Percentiles rank a stretch among this genome's conserved stretches.
phyloP scores from a whole-genome alignment of 148 eudicot species.

The Salicornia ramosissima region DNA sequence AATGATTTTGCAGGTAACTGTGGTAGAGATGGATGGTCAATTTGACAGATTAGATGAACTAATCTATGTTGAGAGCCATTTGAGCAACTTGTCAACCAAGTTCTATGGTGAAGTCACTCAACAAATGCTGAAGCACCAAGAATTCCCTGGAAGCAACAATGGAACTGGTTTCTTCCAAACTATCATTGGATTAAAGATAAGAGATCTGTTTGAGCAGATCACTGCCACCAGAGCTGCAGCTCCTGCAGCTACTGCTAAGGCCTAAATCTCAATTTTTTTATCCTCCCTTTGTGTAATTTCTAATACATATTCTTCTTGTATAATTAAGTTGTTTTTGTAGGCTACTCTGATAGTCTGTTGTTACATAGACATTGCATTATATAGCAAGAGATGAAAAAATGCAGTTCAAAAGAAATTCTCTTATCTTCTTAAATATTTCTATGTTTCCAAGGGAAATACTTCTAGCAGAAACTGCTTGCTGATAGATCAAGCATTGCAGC shows the following conservation, averaged over 20 bases:
- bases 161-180: slow-evolving; percentile 99
- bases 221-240: slow-evolving; percentile 43
- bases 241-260: slow-evolving; percentile 65
- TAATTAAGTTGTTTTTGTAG: slow-evolving; percentile 26
- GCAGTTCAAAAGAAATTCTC: slow-evolving; percentile 20
- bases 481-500: neutral
- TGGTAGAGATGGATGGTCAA: slow-evolving; percentile 95
- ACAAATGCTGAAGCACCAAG: slow-evolving; percentile 93
- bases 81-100: slow-evolving; percentile 92
- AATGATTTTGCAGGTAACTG: slow-evolving; percentile 57
- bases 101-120: slow-evolving; percentile 99
- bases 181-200: slow-evolving; percentile 84
- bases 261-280: slow-evolving; percentile 26
- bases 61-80: slow-evolving; percentile 92
- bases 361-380: slow-evolving; percentile 26
- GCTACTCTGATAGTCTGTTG: slow-evolving; percentile 25
- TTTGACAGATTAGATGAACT: slow-evolving; percentile 98
- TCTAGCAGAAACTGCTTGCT: neutral
- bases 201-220: slow-evolving; percentile 93
- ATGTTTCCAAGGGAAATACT: neutral
- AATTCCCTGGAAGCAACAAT: slow-evolving; percentile 97
- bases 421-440: neutral
- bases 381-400: slow-evolving; percentile 24
- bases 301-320: slow-evolving; percentile 21
- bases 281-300: slow-evolving; percentile 22